Percentiles rank a stretch among this genome's conserved stretches.
These are phyloP conservation scores for Russula sp. DNA, from an alignment of 768 basidiomycete species.

Conservation along the genomic window DNA sequence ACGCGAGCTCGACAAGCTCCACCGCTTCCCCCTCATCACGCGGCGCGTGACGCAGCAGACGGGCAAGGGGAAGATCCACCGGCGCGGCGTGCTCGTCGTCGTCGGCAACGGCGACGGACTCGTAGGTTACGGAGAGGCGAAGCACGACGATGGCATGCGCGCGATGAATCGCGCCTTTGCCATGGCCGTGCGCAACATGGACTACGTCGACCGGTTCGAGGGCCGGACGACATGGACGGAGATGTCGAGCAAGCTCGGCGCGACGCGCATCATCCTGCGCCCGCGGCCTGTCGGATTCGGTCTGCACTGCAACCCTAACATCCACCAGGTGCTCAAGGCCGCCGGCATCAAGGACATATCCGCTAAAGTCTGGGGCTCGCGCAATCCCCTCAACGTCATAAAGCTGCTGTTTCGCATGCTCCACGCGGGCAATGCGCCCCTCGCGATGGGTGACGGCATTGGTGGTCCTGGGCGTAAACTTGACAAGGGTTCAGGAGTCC, in stretches of 20 bases:
- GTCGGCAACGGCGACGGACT: constrained; percentile 80
- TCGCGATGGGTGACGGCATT: constrained; percentile 75
- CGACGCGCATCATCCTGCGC: constrained; percentile 73
- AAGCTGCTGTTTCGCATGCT: constrained; percentile 79
- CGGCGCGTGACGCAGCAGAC: constrained; percentile 82
- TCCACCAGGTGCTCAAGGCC: constrained; percentile 86
- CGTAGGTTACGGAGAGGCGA: constrained; percentile 77
- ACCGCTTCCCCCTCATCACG: constrained; percentile 36
- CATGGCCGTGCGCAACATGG: constrained; percentile 80
- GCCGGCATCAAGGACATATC: constrained; percentile 94
- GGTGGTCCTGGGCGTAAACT: constrained; percentile 64
- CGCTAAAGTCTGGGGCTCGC: constrained; percentile 91
- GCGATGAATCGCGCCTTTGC: constrained; percentile 54
- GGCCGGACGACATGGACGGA: constrained; percentile 93
- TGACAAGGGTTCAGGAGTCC: constrained; percentile 70
- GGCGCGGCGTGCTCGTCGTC: constrained; percentile 54
- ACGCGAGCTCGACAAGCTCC: constrained; percentile 29
- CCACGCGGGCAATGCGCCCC: constrained; percentile 74
- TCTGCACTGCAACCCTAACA: constrained; percentile 76
- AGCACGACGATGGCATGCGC: constrained; percentile 47
- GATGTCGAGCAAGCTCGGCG: constrained; percentile 75
- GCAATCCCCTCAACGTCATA: constrained; percentile 80
- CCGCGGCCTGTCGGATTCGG: constrained; percentile 89
- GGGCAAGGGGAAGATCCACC: constrained; percentile 82
- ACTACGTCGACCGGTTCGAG: constrained; percentile 92